Evolutionary conservation across 2,329 filamentous ascomycete species (phyloP).

Genomic region (Onygenales sp.): DNA sequence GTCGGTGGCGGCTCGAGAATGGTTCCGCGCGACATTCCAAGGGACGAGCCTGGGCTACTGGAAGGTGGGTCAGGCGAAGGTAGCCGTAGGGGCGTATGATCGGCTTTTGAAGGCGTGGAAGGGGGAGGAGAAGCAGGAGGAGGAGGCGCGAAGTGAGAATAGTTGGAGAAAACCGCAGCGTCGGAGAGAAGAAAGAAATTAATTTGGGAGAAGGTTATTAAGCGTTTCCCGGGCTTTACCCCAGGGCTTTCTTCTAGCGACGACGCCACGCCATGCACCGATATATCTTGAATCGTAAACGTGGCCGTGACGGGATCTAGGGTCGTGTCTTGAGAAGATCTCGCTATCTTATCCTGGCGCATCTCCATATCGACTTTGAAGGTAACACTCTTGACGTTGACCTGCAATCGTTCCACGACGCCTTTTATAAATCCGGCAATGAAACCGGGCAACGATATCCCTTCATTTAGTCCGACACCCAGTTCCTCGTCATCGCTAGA

Average conservation of each 20-base stretch:
- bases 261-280: constrained; percentile 22
- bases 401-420: constrained; percentile 46
- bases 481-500: constrained; percentile 41
- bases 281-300: constrained; percentile 26
- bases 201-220: constrained; percentile 36
- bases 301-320: constrained; percentile 28
- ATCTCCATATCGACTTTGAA: constrained; percentile 43
- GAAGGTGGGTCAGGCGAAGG: constrained; percentile 17
- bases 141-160: constrained; percentile 28
- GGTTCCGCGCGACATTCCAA: constrained; percentile 29
- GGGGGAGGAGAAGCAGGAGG: constrained; percentile 11
- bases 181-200: constrained; percentile 40
- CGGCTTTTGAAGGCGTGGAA: constrained; percentile 25
- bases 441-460: constrained; percentile 48
- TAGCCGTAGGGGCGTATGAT: constrained; percentile 18
- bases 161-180: constrained; percentile 38
- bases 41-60: constrained; percentile 16
- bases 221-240: constrained; percentile 30
- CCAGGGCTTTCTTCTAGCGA: constrained; percentile 11
- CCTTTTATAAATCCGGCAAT: constrained; percentile 51
- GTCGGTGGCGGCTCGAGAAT: constrained; percentile 22
- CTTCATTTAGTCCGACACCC: constrained; percentile 43
- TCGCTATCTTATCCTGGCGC: constrained; percentile 27
- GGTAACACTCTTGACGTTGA: constrained; percentile 44
- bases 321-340: constrained; percentile 24